A percentile compares a stretch with the other conserved stretches of the same genome.
Evolutionary conservation across 306 rosid genomes (phyloP).

Genomic region (Trichosanthes truncata): DNA sequence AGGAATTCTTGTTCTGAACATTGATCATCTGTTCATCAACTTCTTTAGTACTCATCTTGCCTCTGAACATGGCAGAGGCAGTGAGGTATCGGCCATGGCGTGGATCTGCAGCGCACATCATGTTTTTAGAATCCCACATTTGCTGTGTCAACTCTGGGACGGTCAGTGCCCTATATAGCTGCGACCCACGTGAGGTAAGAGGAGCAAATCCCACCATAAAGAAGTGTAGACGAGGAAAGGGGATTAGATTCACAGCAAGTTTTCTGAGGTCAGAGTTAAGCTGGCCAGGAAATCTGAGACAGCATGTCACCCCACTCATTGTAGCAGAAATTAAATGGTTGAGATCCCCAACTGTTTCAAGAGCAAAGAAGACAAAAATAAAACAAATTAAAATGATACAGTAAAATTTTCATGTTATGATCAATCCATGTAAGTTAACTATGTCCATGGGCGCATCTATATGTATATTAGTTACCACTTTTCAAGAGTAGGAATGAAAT

Average conservation of each 20-base stretch:
- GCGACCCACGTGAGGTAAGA: neutral
- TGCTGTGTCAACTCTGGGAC: neutral
- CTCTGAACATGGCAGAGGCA: neutral
- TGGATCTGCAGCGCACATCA: neutral
- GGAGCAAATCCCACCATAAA: neutral
- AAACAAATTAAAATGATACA: neutral
- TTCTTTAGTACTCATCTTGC: neutral
- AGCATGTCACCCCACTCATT: constrained; percentile 1
- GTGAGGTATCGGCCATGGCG: constrained; percentile 1
- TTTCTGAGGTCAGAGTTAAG: constrained; percentile 2
- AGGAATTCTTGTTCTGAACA: neutral
- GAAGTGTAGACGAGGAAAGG: constrained; percentile 1
- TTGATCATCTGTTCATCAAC: constrained; percentile 2
- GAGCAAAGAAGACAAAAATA: neutral
- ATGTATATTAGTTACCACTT: neutral
- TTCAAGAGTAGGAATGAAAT: neutral
- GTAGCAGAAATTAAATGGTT: constrained; percentile 1
- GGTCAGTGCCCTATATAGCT: neutral
- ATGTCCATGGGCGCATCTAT: neutral
- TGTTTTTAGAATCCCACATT: constrained; percentile 5
- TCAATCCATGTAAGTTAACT: neutral
- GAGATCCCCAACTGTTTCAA: neutral
- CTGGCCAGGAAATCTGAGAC: constrained; percentile 3
- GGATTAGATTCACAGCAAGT: neutral
- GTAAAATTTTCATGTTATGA: neutral